Evolutionary conservation across 805 yeast genomes (phyloP).

Genomic region (Metschnikowia amazonensis): DNA sequence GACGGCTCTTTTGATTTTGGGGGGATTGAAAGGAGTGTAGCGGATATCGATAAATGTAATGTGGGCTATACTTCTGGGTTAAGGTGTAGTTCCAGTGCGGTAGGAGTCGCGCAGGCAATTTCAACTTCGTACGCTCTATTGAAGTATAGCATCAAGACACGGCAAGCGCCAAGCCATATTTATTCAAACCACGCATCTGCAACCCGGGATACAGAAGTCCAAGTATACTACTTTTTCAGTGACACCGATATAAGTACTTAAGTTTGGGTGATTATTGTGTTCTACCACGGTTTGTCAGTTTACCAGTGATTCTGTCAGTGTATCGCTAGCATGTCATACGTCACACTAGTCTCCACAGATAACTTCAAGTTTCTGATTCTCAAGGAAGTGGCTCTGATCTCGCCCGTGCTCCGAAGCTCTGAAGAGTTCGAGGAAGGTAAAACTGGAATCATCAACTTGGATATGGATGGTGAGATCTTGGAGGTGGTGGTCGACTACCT

Average conservation of each 20-base stretch:
- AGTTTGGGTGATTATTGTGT: too few relatives aligned
- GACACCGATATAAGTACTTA: too few relatives aligned
- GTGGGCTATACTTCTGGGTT: too few relatives aligned
- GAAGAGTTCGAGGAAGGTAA: constrained; percentile 56
- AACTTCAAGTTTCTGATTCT: constrained; percentile 57
- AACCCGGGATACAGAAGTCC: too few relatives aligned
- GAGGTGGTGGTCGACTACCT: constrained; percentile 83
- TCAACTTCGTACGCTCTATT: too few relatives aligned
- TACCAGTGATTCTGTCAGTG: too few relatives aligned
- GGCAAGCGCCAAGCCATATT: too few relatives aligned
- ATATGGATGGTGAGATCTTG: constrained; percentile 67
- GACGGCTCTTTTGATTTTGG: too few relatives aligned
- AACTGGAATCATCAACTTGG: constrained; percentile 53
- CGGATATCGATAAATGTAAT: neutral
- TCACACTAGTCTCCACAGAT: constrained; percentile 73
- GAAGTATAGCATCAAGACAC: too few relatives aligned
- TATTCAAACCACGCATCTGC: too few relatives aligned
- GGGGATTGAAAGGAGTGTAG: neutral
- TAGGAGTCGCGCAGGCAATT: neutral
- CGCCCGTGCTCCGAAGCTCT: constrained; percentile 50
- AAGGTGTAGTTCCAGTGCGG: neutral
- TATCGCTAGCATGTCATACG: constrained; percentile 37
- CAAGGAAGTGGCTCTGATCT: constrained; percentile 75
- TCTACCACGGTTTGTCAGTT: too few relatives aligned
- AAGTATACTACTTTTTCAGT: too few relatives aligned